Evolutionary conservation across 805 yeast species (phyloP).

Genomic region (Ascoidea asiatica): DNA sequence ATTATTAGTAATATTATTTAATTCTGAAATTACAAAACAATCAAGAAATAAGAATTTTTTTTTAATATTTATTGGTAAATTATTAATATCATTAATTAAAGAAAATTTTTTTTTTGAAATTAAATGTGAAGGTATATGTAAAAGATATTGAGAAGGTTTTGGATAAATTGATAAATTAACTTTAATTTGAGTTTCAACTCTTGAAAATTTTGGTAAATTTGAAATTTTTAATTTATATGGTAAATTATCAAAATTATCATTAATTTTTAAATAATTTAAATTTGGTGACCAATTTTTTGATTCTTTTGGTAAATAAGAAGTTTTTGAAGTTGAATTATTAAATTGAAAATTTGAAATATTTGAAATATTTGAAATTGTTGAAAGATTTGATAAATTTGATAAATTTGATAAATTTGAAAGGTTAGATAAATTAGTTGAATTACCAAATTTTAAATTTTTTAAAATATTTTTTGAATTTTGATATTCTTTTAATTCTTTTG

Average conservation of each 20-base stretch:
- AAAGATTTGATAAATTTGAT: too few relatives aligned
- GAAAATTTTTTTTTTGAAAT: conserved; percentile 17
- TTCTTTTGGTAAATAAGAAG: conserved; percentile 7
- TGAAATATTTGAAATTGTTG: too few relatives aligned
- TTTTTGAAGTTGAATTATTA: conserved; percentile 1
- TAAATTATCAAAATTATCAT: conserved; percentile 9
- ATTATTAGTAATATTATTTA: conserved; percentile 10
- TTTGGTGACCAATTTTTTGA: conserved; percentile 7
- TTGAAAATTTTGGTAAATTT: conserved; percentile 65
- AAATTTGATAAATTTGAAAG: too few relatives aligned
- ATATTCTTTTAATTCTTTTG: too few relatives aligned
- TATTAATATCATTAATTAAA: conserved; percentile 20
- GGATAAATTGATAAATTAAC: conserved; percentile 57
- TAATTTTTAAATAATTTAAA: conserved; percentile 1
- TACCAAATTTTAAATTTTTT: too few relatives aligned
- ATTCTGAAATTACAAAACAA: conserved; percentile 55
- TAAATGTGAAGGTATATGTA: conserved; percentile 52
- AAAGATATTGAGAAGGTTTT: conserved; percentile 55
- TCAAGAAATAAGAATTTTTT: conserved; percentile 56
- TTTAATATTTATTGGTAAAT: conserved; percentile 31
- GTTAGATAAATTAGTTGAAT: too few relatives aligned
- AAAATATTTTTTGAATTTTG: too few relatives aligned
- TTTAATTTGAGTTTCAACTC: conserved; percentile 95
- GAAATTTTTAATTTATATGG: conserved; percentile 37
- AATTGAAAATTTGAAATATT: too few relatives aligned